Evolutionary conservation across 1,139 yeast species (phyloP).

Genomic region (Martiniozyma asiatica): DNA sequence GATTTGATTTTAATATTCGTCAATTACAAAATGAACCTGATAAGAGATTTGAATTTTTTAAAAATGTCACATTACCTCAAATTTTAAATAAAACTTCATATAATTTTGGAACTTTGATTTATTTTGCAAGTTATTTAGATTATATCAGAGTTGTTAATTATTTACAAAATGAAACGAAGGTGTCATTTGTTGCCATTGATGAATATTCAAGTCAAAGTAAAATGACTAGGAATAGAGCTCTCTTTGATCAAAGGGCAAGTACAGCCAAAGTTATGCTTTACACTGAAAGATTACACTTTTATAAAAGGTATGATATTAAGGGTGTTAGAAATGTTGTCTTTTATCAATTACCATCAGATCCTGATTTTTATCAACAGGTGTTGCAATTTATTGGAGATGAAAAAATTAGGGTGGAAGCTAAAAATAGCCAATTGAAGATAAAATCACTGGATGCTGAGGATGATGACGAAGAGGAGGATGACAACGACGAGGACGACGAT

Average conservation of each 20-base stretch:
- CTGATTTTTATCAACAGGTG: slow-evolving; percentile 69
- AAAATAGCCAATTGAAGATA: slow-evolving; percentile 6
- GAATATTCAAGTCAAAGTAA: slow-evolving; percentile 73
- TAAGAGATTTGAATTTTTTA: slow-evolving; percentile 67
- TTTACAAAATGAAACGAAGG: slow-evolving; percentile 50
- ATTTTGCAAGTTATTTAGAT: slow-evolving; percentile 81
- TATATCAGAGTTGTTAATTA: slow-evolving; percentile 67
- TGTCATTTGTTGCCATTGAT: slow-evolving; percentile 56
- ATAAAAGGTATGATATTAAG: slow-evolving; percentile 67
- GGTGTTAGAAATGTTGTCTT: slow-evolving; percentile 81
- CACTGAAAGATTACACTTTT: slow-evolving; percentile 90
- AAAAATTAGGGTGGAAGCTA: slow-evolving; percentile 29
- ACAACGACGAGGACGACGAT: slow-evolving; percentile 21
- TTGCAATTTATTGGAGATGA: slow-evolving; percentile 42
- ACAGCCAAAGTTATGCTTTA: slow-evolving; percentile 57
- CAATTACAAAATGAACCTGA: slow-evolving; percentile 64
- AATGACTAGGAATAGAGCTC: slow-evolving; percentile 57
- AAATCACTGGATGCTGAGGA: slow-evolving; percentile 2
- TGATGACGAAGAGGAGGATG: slow-evolving; percentile 8
- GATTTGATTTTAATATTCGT: slow-evolving; percentile 39
- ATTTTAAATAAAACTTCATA: slow-evolving; percentile 43
- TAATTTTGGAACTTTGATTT: slow-evolving; percentile 61
- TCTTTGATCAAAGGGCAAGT: slow-evolving; percentile 30
- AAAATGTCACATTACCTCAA: slow-evolving; percentile 61
- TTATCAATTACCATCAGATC: slow-evolving; percentile 80